Evolutionary conservation across 371 early-diverging fungal species (phyloP).

Genomic region (Cokeromyces recurvatus): DNA sequence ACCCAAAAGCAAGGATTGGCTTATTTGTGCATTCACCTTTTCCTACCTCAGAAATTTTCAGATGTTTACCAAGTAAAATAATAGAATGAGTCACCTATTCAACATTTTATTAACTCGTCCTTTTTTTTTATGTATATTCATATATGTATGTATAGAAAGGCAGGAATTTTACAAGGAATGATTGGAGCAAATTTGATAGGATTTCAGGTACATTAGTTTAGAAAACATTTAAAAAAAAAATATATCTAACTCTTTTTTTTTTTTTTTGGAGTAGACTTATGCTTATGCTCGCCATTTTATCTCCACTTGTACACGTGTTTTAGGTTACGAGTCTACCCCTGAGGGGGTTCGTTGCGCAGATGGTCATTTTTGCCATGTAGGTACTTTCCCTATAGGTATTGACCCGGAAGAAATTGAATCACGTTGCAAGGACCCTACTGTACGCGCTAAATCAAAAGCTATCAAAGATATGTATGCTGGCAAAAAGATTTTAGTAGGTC

Average conservation of each 20-base stretch:
- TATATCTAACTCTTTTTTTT: slow-evolving; percentile 64
- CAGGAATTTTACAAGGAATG: slow-evolving; percentile 89
- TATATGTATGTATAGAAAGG: slow-evolving; percentile 68
- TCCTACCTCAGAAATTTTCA: slow-evolving; percentile 91
- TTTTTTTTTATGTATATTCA: too few relatives aligned
- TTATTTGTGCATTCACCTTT: slow-evolving; percentile 98
- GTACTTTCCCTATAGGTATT: slow-evolving; percentile 96
- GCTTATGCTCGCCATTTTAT: slow-evolving; percentile 94
- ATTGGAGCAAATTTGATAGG: slow-evolving; percentile 89
- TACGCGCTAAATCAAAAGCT: slow-evolving; percentile 67
- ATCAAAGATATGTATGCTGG: slow-evolving; percentile 81
- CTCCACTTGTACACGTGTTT: slow-evolving; percentile 86
- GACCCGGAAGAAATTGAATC: slow-evolving; percentile 59
- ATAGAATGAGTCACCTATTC: too few relatives aligned
- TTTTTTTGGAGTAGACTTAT: slow-evolving; percentile 73
- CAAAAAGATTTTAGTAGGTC: slow-evolving; percentile 93
- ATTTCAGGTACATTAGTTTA: slow-evolving; percentile 61
- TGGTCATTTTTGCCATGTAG: slow-evolving; percentile 70
- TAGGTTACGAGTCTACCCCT: slow-evolving; percentile 82
- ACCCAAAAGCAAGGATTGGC: slow-evolving; percentile 85
- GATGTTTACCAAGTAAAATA: slow-evolving; percentile 17
- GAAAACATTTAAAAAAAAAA: too few relatives aligned
- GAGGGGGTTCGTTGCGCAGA: slow-evolving; percentile 67
- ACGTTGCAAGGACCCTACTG: slow-evolving; percentile 33
- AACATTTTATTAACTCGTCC: too few relatives aligned